Evolutionary conservation across 441 rosid species (phyloP).

Genomic region (Populus tomentosa): DNA sequence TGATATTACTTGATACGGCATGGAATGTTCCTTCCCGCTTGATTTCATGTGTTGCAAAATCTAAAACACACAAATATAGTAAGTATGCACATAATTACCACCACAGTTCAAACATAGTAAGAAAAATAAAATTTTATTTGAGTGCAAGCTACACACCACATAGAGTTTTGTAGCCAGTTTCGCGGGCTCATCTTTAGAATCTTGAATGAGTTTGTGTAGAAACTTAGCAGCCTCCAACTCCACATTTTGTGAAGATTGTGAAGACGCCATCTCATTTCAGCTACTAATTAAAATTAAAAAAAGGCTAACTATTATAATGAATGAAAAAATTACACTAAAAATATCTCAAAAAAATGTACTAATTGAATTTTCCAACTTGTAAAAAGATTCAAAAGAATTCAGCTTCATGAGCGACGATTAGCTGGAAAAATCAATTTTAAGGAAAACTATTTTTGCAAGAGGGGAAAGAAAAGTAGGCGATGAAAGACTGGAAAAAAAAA

Average conservation of each 20-base stretch:
- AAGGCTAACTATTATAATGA: neutral
- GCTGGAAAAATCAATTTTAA: neutral
- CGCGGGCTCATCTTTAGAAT: constrained; percentile 94
- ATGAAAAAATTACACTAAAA: neutral
- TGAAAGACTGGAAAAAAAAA: neutral
- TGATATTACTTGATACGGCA: constrained; percentile 99
- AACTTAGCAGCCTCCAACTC: constrained; percentile 99
- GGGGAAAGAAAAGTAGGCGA: neutral
- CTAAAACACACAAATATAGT: constrained; percentile 36
- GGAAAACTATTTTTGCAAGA: neutral
- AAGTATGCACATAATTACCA: constrained; percentile 8
- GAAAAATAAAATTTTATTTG: constrained; percentile 3
- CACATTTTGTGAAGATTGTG: constrained; percentile 75
- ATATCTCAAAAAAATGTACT: neutral
- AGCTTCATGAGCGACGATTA: neutral
- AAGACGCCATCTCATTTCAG: constrained; percentile 60
- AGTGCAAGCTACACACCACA: constrained; percentile 54
- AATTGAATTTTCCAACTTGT: neutral
- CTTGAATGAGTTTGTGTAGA: constrained; percentile 96
- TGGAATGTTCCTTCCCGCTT: constrained; percentile 97
- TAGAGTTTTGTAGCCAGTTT: constrained; percentile 95
- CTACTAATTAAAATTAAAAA: constrained; percentile 1
- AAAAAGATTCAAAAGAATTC: neutral
- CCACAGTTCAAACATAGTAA: constrained; percentile 7
- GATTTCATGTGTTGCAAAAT: constrained; percentile 97